These are phyloP conservation scores for Oryza australiensis DNA, from an alignment of 176 grass and related monocot species.

Conservation along the genomic window DNA sequence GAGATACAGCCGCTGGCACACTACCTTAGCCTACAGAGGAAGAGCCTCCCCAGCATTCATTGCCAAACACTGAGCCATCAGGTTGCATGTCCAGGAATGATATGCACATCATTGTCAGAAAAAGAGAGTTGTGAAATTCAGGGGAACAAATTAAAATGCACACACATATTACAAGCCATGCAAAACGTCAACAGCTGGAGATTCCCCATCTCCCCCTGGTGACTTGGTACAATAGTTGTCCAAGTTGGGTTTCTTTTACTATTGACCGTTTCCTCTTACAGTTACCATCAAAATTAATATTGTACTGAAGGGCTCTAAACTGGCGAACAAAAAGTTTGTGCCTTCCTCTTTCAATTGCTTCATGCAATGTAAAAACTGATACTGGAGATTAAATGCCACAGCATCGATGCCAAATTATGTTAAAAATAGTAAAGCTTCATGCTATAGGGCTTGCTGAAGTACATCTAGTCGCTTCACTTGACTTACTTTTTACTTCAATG, in stretches of 20 bases:
- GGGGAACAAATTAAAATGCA: not conserved
- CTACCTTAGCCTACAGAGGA: conserved; percentile 3
- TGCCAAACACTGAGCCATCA: conserved; percentile 47
- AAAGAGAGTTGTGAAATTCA: conserved; percentile 20
- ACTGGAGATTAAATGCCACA: not conserved
- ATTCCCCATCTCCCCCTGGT: not conserved
- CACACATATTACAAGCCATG: conserved; percentile 6
- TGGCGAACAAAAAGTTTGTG: not conserved
- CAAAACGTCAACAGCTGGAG: conserved; percentile 15
- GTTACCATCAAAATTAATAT: conserved; percentile 11
- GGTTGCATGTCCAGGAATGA: conserved; percentile 18
- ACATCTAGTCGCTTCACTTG: not conserved
- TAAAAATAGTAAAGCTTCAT: not conserved
- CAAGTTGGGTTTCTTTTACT: not conserved
- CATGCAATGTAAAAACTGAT: not conserved
- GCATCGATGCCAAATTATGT: not conserved
- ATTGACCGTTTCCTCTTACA: not conserved
- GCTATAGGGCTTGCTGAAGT: not conserved
- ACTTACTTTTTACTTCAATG: not conserved
- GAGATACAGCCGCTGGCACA: conserved; percentile 20
- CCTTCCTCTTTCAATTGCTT: not conserved
- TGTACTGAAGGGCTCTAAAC: not conserved
- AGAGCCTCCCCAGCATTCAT: conserved; percentile 19
- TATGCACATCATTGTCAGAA: conserved; percentile 31
- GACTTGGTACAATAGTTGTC: conserved; percentile 22